Percentiles rank a stretch among this genome's conserved stretches.
These are phyloP conservation scores for Oxyria digyna DNA, from an alignment of 148 eudicot species.

Conservation along the genomic window DNA sequence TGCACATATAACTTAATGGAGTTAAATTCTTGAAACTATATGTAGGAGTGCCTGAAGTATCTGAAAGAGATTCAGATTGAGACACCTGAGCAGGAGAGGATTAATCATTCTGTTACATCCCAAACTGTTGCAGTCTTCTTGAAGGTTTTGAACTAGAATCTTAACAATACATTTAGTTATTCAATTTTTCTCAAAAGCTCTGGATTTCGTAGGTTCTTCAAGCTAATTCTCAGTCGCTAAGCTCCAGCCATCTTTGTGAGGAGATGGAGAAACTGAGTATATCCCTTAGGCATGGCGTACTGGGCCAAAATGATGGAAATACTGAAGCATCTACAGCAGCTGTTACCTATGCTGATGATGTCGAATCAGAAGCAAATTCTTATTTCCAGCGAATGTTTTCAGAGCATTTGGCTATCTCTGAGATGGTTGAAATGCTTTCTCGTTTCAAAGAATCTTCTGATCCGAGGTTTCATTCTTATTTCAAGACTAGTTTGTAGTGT, in stretches of 20 bases:
- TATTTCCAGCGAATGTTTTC: slow-evolving; percentile 90
- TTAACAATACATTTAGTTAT: neutral
- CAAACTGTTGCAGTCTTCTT: slow-evolving; percentile 40
- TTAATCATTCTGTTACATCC: slow-evolving; percentile 36
- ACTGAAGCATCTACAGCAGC: slow-evolving; percentile 23
- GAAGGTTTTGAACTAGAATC: slow-evolving; percentile 45
- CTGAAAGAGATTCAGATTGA: slow-evolving; percentile 45
- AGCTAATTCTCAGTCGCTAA: slow-evolving; percentile 37
- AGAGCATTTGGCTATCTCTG: slow-evolving; percentile 52
- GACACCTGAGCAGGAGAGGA: slow-evolving; percentile 34
- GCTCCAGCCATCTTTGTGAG: slow-evolving; percentile 38
- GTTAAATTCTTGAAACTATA: neutral
- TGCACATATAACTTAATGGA: neutral
- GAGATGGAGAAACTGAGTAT: slow-evolving; percentile 57
- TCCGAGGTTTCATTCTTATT: slow-evolving; percentile 36
- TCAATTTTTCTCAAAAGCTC: neutral
- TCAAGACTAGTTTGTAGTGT: neutral
- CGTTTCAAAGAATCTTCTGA: slow-evolving; percentile 76
- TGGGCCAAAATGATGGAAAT: slow-evolving; percentile 37
- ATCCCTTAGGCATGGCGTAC: slow-evolving; percentile 28
- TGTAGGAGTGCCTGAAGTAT: slow-evolving; percentile 72
- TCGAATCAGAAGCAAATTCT: slow-evolving; percentile 78
- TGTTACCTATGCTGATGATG: slow-evolving; percentile 50
- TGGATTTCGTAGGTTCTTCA: slow-evolving; percentile 55
- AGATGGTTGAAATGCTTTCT: slow-evolving; percentile 84